Percentiles rank a stretch among this genome's conserved stretches.
These are phyloP conservation scores for Vitis hybrid DNA, from an alignment of 177 flowering plant species.

Conservation along the genomic window DNA sequence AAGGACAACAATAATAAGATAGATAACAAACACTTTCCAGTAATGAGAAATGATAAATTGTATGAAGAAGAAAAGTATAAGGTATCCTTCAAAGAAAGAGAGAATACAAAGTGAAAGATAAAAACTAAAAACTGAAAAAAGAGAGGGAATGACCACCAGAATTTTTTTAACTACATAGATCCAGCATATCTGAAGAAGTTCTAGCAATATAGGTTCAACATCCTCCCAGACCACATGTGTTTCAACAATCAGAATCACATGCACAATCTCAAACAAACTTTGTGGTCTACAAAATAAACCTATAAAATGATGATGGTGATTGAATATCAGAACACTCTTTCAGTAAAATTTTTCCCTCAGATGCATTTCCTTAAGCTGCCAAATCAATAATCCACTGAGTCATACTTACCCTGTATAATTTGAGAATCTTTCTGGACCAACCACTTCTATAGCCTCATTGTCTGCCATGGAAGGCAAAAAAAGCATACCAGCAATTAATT, in stretches of 20 bases:
- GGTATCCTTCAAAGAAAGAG: too few species aligned
- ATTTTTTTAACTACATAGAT: background rate
- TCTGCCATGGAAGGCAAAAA: slow-evolving; percentile 83
- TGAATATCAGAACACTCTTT: too few species aligned
- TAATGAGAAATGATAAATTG: too few species aligned
- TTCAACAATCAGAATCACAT: background rate
- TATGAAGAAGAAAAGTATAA: too few species aligned
- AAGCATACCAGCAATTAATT: slow-evolving; percentile 84
- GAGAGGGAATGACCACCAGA: too few species aligned
- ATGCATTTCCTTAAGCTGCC: background rate
- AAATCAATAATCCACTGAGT: background rate
- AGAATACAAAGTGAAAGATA: too few species aligned
- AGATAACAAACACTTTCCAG: too few species aligned
- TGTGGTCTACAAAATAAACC: background rate
- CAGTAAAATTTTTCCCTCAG: too few species aligned
- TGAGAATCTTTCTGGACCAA: slow-evolving; percentile 89
- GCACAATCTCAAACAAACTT: background rate
- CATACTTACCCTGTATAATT: slow-evolving; percentile 72
- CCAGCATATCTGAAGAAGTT: background rate
- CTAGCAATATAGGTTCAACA: background rate
- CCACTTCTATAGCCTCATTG: slow-evolving; percentile 91
- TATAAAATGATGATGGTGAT: too few species aligned
- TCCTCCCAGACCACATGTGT: background rate
- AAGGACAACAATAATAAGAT: too few species aligned
- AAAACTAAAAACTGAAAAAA: too few species aligned